phyloP scores from a whole-genome alignment of 1,284 basidiomycete genomes.

The Cutaneotrichosporon sp. region DNA sequence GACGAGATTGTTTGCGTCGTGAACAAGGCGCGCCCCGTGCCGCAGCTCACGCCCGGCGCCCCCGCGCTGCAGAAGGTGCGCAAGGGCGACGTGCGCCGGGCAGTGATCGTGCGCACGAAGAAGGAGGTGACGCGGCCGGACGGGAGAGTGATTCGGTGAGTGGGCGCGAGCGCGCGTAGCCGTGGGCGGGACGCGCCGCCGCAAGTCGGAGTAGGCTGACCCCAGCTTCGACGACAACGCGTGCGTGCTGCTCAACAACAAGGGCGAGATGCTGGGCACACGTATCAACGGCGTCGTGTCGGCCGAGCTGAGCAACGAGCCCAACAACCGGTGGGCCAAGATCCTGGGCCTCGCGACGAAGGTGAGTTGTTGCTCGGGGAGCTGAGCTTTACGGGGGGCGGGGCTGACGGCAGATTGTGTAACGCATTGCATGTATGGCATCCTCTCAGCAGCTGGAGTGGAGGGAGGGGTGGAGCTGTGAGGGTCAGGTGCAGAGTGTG shows the following conservation, averaged over 20 bases:
- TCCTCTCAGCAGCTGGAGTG: constrained; percentile 1
- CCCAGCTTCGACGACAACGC: constrained; percentile 95
- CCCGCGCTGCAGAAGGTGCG: constrained; percentile 71
- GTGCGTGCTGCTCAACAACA: constrained; percentile 92
- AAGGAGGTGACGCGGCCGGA: constrained; percentile 45
- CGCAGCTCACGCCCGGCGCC: constrained; percentile 32
- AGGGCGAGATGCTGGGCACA: constrained; percentile 94
- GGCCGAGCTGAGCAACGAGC: constrained; percentile 70
- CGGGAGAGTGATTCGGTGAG: constrained; percentile 49
- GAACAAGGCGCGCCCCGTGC: constrained; percentile 83
- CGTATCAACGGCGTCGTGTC: constrained; percentile 93
- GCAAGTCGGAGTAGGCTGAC: constrained; percentile 11
- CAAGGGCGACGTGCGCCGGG: constrained; percentile 88
- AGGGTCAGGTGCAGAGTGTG: no score
- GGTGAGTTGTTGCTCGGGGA: no score
- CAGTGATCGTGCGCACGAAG: constrained; percentile 87
- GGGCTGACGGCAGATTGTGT: constrained; percentile 15
- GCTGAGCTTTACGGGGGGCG: no score
- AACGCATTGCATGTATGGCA: constrained; percentile 22
- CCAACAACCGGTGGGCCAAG: constrained; percentile 83
- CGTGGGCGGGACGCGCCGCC: no score
- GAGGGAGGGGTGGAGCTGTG: no score
- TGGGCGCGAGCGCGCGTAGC: no score
- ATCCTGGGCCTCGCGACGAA: constrained; percentile 89
- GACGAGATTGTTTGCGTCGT: constrained; percentile 98